Evolutionary conservation across 208 protist genomes (phyloP).

Genomic region (Trypanosoma brucei): DNA sequence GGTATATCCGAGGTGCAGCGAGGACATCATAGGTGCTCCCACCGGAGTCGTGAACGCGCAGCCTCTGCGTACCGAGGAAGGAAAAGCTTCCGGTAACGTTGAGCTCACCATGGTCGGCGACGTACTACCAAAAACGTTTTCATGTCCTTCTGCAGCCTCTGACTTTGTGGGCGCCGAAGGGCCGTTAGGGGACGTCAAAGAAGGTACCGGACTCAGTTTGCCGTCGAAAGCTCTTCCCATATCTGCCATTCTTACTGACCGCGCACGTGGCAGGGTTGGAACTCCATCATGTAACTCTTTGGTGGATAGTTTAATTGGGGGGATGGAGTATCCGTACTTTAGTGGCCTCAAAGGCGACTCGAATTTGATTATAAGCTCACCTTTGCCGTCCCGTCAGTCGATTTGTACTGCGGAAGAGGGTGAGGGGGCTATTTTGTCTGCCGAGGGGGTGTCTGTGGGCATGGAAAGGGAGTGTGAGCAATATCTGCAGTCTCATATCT

Average conservation of each 20-base stretch:
- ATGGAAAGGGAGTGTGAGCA: not conserved
- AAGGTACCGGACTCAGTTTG: not conserved
- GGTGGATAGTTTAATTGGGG: not conserved
- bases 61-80: too few species aligned
- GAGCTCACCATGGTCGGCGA: too few species aligned
- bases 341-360: not conserved
- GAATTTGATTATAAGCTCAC: slow-evolving; percentile 10
- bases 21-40: too few species aligned
- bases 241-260: not conserved
- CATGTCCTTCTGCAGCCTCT: too few species aligned
- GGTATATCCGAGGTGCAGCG: too few species aligned
- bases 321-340: not conserved
- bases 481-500: not conserved
- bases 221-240: not conserved
- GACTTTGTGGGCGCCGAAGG: too few species aligned
- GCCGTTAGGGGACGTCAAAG: too few species aligned
- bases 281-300: slow-evolving; percentile 10
- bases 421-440: not conserved
- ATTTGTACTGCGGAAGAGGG: not conserved
- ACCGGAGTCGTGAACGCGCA: too few species aligned
- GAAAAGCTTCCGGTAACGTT: too few species aligned
- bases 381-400: slow-evolving; percentile 5
- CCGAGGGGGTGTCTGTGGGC: not conserved
- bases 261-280: slow-evolving; percentile 16
- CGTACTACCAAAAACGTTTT: too few species aligned